Percentiles rank a stretch among this genome's conserved stretches.
phyloP scores from a whole-genome alignment of 2,329 filamentous ascomycete genomes.

The Sclerotinia spermophila region DNA sequence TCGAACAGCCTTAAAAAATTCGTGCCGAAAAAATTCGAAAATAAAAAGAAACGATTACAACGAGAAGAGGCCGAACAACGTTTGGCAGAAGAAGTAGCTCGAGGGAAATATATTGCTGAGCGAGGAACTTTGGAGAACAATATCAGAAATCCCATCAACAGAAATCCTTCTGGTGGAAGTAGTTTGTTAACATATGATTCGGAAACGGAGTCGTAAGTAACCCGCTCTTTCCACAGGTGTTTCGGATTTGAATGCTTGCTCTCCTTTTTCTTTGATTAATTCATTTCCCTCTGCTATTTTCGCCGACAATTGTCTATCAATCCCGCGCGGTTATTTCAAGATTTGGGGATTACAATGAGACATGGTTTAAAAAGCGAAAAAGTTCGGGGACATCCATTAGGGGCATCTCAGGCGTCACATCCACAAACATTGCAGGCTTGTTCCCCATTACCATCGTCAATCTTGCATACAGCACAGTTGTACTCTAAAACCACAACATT shows the following conservation, averaged over 20 bases:
- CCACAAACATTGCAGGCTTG: conserved; percentile 7
- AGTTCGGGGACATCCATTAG: not conserved
- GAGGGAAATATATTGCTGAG: conserved; percentile 36
- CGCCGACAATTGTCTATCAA: conserved; percentile 1
- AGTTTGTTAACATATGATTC: conserved; percentile 37
- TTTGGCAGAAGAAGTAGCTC: conserved; percentile 37
- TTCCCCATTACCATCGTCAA: conserved; percentile 9
- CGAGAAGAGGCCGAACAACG: conserved; percentile 43
- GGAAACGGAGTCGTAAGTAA: conserved; percentile 38
- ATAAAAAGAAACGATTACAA: conserved; percentile 48
- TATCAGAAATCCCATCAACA: conserved; percentile 10
- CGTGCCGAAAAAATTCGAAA: conserved; percentile 49
- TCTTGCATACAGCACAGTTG: conserved; percentile 15
- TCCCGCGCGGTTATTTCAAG: not conserved
- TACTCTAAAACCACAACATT: conserved; percentile 9
- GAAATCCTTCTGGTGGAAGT: conserved; percentile 21
- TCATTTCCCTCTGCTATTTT: not conserved
- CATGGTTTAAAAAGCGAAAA: conserved; percentile 8
- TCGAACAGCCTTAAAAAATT: conserved; percentile 48
- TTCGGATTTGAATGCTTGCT: not conserved
- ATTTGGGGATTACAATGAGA: conserved; percentile 13
- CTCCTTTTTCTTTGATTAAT: not conserved
- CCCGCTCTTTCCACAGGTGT: conserved; percentile 18
- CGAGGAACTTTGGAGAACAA: conserved; percentile 35
- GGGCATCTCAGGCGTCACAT: conserved; percentile 3